Percentiles rank a stretch among this genome's conserved stretches.
Evolutionary conservation across 148 eudicot genomes (phyloP).

Genomic region (Rheum nobile): DNA sequence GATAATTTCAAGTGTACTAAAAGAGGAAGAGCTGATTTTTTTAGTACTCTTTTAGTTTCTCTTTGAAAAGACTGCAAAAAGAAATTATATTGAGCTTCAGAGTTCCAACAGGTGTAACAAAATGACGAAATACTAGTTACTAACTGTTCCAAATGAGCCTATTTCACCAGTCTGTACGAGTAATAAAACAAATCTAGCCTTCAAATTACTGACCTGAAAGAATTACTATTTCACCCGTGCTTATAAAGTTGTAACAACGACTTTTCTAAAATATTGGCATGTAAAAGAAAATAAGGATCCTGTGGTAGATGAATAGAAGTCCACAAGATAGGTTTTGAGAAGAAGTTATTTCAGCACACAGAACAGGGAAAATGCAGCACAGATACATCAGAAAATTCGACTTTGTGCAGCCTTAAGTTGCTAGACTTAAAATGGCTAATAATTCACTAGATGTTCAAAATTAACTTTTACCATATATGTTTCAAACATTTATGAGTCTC

Average conservation of each 20-base stretch:
- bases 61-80: background rate
- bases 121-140: background rate
- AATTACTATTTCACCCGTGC: background rate
- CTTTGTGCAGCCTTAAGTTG: background rate
- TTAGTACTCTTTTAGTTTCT: background rate
- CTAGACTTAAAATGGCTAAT: background rate
- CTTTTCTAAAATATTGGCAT: background rate
- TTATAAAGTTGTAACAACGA: background rate
- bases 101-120: background rate
- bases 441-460: background rate
- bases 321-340: background rate
- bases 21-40: background rate
- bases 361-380: background rate
- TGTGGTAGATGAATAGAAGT: background rate
- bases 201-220: background rate
- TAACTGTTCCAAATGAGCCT: background rate
- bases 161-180: background rate
- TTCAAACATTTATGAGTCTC: background rate
- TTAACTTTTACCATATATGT: background rate
- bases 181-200: background rate
- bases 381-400: background rate
- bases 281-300: background rate
- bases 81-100: background rate
- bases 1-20: background rate
- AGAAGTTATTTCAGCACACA: background rate